Base-by-base conservation (phyloP, 352 stramenopile species). In the Phytophthora agathidicida region DNA sequence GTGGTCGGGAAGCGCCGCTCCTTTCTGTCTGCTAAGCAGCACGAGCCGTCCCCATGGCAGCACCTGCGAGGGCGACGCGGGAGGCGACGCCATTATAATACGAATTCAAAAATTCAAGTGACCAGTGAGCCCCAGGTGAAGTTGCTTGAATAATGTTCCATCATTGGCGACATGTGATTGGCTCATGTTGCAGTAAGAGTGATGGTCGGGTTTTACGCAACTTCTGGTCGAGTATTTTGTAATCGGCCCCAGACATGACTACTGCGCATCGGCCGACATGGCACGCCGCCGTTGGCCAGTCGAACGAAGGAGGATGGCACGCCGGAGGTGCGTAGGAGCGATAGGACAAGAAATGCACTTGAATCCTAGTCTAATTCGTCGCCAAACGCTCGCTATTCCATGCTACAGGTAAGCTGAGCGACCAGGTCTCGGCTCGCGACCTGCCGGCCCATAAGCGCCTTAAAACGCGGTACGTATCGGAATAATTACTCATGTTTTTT, bases 281-380 rank as follows among this genome's bases (percentile, higher is more conserved):
- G 83, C 79, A 95, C 61, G 86, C 86, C 49, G 86, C 86, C 50
- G 83, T 95, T 53, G 86, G 86, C 31, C 83, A 95, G 67, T 80
- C 88, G 53, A 95, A 93, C 65, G 83, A 95, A 54, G 86, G 86
- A 38, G 86, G 86, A 70, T 95, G 86, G 83, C 81, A 95, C 32
- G 70, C 83, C 4, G 86, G 83, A 69, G 84, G 83, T 93, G 28
- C 35, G 63, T 44, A 46, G 5, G 9, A 41, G 6, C 5, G 6
- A 46, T 5, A 22, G 35, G 35, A 14, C 8, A 24, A 11, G 16
- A 20, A 35, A 24, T 14, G 5, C 11, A 32, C 7, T 10, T 33
- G 7, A 41, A 7, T 6, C 37, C 11, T 31, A 4, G 17, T 19
- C 32, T 66, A 55, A 57, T 19, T 10, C 16, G 31, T 3, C 14